Conservation (phyloP, 257 asterid genomes). For the Scutellaria galericulata region DNA sequence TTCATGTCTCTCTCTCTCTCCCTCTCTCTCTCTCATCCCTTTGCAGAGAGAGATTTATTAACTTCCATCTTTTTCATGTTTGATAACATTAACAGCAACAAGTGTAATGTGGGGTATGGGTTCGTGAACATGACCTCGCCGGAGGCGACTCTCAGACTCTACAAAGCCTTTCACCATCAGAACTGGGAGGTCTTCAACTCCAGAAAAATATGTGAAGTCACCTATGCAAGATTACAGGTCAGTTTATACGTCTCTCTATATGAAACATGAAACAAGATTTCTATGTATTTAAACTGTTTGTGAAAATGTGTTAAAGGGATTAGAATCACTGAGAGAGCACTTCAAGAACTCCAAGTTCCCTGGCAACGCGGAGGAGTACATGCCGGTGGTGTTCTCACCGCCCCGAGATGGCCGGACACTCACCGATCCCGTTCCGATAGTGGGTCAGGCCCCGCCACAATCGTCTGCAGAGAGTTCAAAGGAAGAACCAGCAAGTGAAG, state of each 20-base stretch:
- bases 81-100: conserved; percentile 49
- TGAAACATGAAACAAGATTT: no score
- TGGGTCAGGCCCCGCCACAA: conserved; percentile 22
- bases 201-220: conserved; percentile 88
- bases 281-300: not conserved
- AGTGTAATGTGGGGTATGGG: conserved; percentile 98
- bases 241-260: not conserved
- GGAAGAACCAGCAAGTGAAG: conserved; percentile 34
- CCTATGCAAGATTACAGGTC: conserved; percentile 97
- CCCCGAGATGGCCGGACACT: conserved; percentile 76
- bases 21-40: not conserved
- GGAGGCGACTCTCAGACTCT: conserved; percentile 81
- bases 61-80: not conserved
- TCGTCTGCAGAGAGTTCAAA: conserved; percentile 35
- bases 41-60: not conserved
- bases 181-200: conserved; percentile 98
- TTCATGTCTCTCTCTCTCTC: conserved; percentile 57
- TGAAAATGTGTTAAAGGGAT: conserved; percentile 47
- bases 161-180: conserved; percentile 90
- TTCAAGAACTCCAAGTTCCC: conserved; percentile 98
- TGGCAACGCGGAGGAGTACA: conserved; percentile 74
- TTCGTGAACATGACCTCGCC: conserved; percentile 99
- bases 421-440: conserved; percentile 62
- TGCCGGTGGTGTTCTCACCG: conserved; percentile 89
- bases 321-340: conserved; percentile 87